Evolutionary conservation across 257 asterid genomes (phyloP).

Genomic region (Solanum pinnatisectum): DNA sequence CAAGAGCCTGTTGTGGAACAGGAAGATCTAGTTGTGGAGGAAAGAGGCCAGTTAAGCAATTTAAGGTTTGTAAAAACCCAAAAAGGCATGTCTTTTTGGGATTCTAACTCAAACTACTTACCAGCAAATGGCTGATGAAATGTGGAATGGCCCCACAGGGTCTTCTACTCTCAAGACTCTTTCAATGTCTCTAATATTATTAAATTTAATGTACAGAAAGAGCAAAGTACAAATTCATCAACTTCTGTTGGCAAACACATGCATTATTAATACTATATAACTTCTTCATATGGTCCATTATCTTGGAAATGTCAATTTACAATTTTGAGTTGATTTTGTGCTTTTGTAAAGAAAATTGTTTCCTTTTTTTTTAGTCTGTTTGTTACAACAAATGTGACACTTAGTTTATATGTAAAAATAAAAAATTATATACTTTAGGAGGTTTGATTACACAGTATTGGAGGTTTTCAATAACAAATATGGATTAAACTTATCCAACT

Average conservation of each 20-base stretch:
- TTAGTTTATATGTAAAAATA: not conserved
- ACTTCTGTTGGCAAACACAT: not conserved
- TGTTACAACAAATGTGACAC: not conserved
- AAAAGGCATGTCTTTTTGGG: conserved; percentile 20
- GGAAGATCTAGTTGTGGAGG: conserved; percentile 28
- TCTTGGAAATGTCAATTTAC: not conserved
- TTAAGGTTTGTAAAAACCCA: conserved; percentile 19
- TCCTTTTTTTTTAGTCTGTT: not conserved
- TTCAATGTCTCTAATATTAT: not conserved
- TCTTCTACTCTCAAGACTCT: conserved; percentile 1
- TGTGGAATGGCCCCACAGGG: conserved; percentile 15
- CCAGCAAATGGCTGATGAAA: conserved; percentile 20
- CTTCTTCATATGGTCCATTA: not conserved
- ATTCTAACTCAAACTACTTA: conserved; percentile 16
- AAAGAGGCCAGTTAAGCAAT: conserved; percentile 10
- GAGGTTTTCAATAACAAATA: not conserved
- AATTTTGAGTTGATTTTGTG: not conserved
- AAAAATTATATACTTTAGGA: not conserved
- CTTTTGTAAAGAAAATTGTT: not conserved
- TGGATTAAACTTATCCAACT: too few species aligned
- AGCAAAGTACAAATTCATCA: not conserved
- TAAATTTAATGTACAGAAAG: not conserved
- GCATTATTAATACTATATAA: not conserved
- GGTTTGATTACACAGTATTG: not conserved
- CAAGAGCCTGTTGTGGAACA: conserved; percentile 28